Evolutionary conservation across 352 stramenopile genomes (phyloP), one percentile per base, ranked within the genome.

Genomic region (Pythium folliculosum): DNA sequence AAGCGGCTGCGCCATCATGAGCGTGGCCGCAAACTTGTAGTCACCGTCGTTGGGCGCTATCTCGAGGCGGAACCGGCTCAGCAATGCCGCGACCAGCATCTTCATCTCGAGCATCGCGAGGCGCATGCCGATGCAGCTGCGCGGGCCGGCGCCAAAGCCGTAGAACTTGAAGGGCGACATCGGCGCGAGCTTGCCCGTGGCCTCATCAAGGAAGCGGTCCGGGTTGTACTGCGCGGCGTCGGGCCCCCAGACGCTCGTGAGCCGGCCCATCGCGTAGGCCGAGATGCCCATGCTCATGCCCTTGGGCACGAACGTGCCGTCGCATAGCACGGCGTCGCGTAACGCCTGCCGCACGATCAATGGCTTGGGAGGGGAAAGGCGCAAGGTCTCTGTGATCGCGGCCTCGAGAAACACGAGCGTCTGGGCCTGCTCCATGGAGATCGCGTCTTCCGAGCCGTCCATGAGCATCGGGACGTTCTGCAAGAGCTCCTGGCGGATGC

Each of bases 91-190:
- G 23, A 82, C 47, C 27, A 77, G 48, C 21, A 81, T 51, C 55
- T 83, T 78, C 13, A 84, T 69, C 60, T 88, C 70, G 10, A 86
- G 67, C 49, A 84, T 58, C 0, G 78, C 80, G 0, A 89, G 55
- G n/a, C 68, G 55, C 57, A 69, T 77, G 37, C 80, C 80, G 19
- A 85, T 67, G 56, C 80, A 89, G 22, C 68, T 47, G 16, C 77
- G 53, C 27, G 69, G 68, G 21, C 49, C 49, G 13, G 22, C 23
- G 27, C 49, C 49, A 56, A 56, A 56, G 49, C 49, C 27, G 49
- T 49, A 77, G 76, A 27, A 77, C 40, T 82, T 70, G 63, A 77
- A 88, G 35, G 59, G 45, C 19, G 67, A 70, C 17, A 69, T 49
- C 5, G 67, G 32, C 25, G 30, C 25, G 27, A 69, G 62, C 37